Conservation (phyloP, 345 rosid species). For the Bruguiera parviflora region DNA sequence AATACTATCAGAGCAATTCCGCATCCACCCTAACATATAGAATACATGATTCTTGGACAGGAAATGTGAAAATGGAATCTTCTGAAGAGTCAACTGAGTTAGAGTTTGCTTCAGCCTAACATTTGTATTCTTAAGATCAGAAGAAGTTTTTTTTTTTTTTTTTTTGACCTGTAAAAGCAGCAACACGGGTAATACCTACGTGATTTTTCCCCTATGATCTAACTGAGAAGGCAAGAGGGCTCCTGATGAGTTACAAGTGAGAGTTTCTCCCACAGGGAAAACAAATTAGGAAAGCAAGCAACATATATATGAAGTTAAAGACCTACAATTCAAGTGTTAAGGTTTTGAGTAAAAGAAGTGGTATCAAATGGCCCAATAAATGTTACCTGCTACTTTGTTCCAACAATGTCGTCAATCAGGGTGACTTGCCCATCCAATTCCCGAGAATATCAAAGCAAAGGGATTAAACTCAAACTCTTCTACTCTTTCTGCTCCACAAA, state of each 20-base stretch:
- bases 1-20: background rate
- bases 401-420: conserved; percentile 57
- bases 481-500: background rate
- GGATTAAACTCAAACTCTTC: background rate
- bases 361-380: too few species aligned
- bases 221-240: background rate
- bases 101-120: conserved; percentile 72
- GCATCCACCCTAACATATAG: background rate
- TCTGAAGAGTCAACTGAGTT: conserved; percentile 40
- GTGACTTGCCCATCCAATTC: conserved; percentile 85
- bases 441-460: conserved; percentile 33
- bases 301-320: too few species aligned
- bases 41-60: background rate
- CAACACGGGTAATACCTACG: background rate
- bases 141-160: too few species aligned
- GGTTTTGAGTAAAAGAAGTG: too few species aligned
- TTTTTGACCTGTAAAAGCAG: conserved; percentile 39
- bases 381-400: too few species aligned
- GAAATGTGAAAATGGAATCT: background rate
- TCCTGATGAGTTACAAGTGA: background rate
- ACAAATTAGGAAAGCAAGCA: too few species aligned
- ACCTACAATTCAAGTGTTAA: too few species aligned
- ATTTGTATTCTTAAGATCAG: conserved; percentile 64
- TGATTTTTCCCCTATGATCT: conserved; percentile 1
- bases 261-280: too few species aligned